Evolutionary conservation across 257 asterid species (phyloP), one percentile per base, ranked within the genome.

Genomic region (Plantago major): DNA sequence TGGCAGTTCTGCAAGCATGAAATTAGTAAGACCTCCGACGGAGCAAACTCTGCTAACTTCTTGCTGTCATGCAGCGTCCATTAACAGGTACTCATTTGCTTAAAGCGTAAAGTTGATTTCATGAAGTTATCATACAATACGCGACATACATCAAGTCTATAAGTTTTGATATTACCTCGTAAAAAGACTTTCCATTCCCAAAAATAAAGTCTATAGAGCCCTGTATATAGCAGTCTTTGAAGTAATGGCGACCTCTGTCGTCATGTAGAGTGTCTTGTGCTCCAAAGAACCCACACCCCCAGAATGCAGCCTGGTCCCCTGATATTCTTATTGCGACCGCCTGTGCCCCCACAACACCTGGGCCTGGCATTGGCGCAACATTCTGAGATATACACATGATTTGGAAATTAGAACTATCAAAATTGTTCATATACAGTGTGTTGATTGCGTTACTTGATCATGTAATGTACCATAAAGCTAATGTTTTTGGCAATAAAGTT

Each of bases 241-340:
- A 92, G 68, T 89, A 87, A 73, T 89, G 97, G 60, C 96, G 92
- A 43, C 97, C 96, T 58, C 96, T 71, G 13, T 92, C 99, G 37
- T 92, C 99, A 46, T 92, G 99, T 4, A 89, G 66, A 1, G 99
- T 92, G 62, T 89, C 99, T 47, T 92, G 97, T 6, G 97, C 96
- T 67, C 97, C 97, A 17, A 92, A 89, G 79, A 92, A 92, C 18
- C 99, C 97, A 28, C 99, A 92, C 1, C 99, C 97, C 88, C 89
- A 83, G 54, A 89, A 92, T 0, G 93, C 96, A 0, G 97, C 86
- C 71, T 73, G 69, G 46, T 92, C 97, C 47, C 96, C 99, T 0
- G 76, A 75, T 9, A 92, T 76, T 69, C 99, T 80, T 0, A 89
- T 78, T 1, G 99, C 99, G 19, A 86, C 99, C 1, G 95, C 99